phyloP scores from a whole-genome alignment of 2,329 filamentous ascomycete genomes.

The Phoma sp. region DNA sequence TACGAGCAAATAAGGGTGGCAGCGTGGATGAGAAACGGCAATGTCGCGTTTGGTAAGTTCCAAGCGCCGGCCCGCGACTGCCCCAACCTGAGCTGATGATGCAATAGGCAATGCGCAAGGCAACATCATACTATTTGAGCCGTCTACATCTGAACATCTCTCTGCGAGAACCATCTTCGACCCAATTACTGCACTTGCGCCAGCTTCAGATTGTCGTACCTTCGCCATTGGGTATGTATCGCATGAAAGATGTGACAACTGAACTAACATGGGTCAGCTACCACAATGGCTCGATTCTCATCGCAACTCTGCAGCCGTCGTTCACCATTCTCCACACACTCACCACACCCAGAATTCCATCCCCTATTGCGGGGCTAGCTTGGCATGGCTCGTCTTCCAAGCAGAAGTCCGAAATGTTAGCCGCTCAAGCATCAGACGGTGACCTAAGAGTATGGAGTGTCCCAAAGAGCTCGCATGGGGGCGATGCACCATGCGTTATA shows the following conservation, averaged over 20 bases:
- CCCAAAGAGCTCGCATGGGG: conserved; percentile 73
- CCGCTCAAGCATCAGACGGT: conserved; percentile 88
- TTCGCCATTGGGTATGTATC: conserved; percentile 86
- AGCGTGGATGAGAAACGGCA: conserved; percentile 95
- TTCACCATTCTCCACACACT: conserved; percentile 95
- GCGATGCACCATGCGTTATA: conserved; percentile 84
- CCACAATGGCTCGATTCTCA: conserved; percentile 90
- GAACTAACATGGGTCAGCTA: conserved; percentile 65
- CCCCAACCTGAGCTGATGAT: conserved; percentile 13
- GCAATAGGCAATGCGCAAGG: conserved; percentile 83
- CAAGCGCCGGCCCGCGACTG: conserved; percentile 5
- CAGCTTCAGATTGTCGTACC: conserved; percentile 85
- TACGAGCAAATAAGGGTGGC: conserved; percentile 86
- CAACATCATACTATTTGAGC: conserved; percentile 93
- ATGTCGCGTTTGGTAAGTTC: conserved; percentile 90
- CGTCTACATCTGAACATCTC: conserved; percentile 88
- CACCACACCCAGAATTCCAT: conserved; percentile 81
- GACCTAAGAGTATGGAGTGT: conserved; percentile 97
- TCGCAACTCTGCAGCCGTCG: conserved; percentile 85
- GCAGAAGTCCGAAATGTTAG: conserved; percentile 97
- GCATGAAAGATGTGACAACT: neutral
- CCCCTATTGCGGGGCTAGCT: conserved; percentile 81
- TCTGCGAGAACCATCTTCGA: conserved; percentile 93
- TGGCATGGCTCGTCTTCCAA: conserved; percentile 98
- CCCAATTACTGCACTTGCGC: conserved; percentile 90